These are phyloP conservation scores for Meripilus lineatus DNA, from an alignment of 1,284 basidiomycete species.

Conservation along the genomic window DNA sequence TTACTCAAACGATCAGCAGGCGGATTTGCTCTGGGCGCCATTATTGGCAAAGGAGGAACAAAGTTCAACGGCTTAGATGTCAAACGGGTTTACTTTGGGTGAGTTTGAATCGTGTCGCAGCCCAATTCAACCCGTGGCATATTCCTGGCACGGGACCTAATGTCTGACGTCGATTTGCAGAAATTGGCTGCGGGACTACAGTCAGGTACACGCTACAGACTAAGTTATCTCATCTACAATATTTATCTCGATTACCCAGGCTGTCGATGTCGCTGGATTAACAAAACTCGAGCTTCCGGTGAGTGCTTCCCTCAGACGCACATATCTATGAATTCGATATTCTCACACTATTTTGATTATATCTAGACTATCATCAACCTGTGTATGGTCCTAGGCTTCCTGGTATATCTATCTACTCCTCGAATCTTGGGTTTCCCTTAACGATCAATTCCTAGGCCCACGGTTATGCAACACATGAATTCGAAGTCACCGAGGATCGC, in stretches of 20 bases:
- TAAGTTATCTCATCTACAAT: background rate
- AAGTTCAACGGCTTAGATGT: constrained; percentile 75
- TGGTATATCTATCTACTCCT: constrained; percentile 37
- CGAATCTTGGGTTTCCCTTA: background rate
- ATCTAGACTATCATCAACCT: constrained; percentile 83
- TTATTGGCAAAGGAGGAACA: constrained; percentile 55
- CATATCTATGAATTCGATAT: too few relatives aligned
- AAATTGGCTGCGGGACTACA: constrained; percentile 82
- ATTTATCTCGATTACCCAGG: constrained; percentile 37
- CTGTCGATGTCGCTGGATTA: constrained; percentile 79
- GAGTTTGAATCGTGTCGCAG: constrained; percentile 17
- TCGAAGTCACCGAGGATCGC: constrained; percentile 86
- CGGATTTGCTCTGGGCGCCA: constrained; percentile 54
- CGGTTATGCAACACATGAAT: constrained; percentile 82
- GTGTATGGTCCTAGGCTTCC: constrained; percentile 85
- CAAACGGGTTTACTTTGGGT: constrained; percentile 79
- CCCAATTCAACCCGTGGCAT: background rate
- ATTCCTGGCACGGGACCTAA: constrained; percentile 1
- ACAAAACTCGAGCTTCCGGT: constrained; percentile 72
- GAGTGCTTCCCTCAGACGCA: constrained; percentile 17
- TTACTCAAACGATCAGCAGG: constrained; percentile 60
- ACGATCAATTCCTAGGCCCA: constrained; percentile 71
- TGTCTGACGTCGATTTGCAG: constrained; percentile 28
- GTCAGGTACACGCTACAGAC: constrained; percentile 45
- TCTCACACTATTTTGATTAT: constrained; percentile 9